phyloP scores from a whole-genome alignment of 805 yeast species.

The Metschnikowia matae region DNA sequence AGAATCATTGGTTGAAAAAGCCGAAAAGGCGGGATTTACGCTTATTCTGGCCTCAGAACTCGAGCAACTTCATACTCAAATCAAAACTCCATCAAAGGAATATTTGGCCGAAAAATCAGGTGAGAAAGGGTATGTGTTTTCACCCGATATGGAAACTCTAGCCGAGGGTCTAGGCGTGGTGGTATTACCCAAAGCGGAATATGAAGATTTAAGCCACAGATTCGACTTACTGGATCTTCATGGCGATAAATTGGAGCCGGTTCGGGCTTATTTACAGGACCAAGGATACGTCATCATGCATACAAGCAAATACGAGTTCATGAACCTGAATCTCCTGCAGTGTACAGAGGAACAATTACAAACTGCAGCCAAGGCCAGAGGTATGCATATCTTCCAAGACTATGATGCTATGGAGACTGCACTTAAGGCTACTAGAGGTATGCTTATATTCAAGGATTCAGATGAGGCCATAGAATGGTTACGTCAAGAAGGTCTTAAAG shows the following conservation, averaged over 20 bases:
- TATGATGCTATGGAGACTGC: not conserved
- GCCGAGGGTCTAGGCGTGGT: constrained; percentile 1
- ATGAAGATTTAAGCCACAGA: not conserved
- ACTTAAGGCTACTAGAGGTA: not conserved
- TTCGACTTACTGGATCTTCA: constrained; percentile 1
- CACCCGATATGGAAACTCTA: constrained; percentile 1
- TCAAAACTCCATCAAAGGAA: constrained; percentile 3
- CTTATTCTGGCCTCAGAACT: constrained; percentile 6
- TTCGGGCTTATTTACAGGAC: not conserved
- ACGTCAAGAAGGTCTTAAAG: not conserved
- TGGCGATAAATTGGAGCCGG: not conserved
- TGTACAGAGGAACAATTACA: constrained; percentile 2
- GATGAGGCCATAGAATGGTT: not conserved
- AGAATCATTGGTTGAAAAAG: constrained; percentile 10
- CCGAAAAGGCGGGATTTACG: constrained; percentile 4
- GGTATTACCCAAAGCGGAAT: constrained; percentile 5
- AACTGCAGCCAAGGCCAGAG: not conserved
- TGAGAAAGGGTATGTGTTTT: not conserved
- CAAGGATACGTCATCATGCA: constrained; percentile 2
- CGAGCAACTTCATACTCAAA: not conserved
- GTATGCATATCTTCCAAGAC: not conserved
- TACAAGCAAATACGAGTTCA: constrained; percentile 3
- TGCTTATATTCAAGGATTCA: not conserved
- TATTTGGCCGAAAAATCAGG: constrained; percentile 2
- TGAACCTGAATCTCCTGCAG: constrained; percentile 1